These are phyloP conservation scores for Ustilago tritici DNA, from an alignment of 1,284 basidiomycete species.

Conservation along the genomic window DNA sequence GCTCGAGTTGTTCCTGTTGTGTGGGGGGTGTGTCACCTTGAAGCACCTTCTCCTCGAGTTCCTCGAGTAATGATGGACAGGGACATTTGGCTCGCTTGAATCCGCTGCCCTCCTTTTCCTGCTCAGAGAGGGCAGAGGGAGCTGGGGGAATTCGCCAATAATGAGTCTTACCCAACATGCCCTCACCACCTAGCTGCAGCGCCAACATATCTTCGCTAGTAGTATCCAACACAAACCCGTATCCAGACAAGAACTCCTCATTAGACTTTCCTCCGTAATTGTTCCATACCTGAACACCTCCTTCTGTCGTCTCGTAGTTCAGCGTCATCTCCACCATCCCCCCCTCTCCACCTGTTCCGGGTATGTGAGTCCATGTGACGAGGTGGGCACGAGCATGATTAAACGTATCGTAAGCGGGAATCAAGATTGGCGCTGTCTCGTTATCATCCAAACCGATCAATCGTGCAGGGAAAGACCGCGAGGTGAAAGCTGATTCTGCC, in stretches of 20 bases:
- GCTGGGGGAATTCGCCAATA: conserved; percentile 24
- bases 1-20: conserved; percentile 11
- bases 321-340: conserved; percentile 22
- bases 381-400: conserved; percentile 58
- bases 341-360: background rate
- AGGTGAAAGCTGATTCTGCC: conserved; percentile 52
- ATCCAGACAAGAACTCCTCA: conserved; percentile 61
- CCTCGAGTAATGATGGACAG: conserved; percentile 20
- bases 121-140: background rate
- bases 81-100: conserved; percentile 13
- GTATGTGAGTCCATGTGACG: conserved; percentile 54
- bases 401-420: conserved; percentile 63
- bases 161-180: conserved; percentile 17
- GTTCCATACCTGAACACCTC: conserved; percentile 58
- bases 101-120: background rate
- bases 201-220: conserved; percentile 54
- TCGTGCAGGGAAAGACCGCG: conserved; percentile 61
- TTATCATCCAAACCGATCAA: conserved; percentile 25
- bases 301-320: background rate
- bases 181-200: conserved; percentile 33
- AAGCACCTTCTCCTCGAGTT: conserved; percentile 7
- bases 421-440: conserved; percentile 51
- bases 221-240: conserved; percentile 56
- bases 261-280: conserved; percentile 68
- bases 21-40: conserved; percentile 2